A percentile compares a stretch with the other conserved stretches of the same genome.
These are phyloP conservation scores for Emergomyces pasteurianus DNA, from an alignment of 2,329 filamentous ascomycete species.

Conservation along the genomic window DNA sequence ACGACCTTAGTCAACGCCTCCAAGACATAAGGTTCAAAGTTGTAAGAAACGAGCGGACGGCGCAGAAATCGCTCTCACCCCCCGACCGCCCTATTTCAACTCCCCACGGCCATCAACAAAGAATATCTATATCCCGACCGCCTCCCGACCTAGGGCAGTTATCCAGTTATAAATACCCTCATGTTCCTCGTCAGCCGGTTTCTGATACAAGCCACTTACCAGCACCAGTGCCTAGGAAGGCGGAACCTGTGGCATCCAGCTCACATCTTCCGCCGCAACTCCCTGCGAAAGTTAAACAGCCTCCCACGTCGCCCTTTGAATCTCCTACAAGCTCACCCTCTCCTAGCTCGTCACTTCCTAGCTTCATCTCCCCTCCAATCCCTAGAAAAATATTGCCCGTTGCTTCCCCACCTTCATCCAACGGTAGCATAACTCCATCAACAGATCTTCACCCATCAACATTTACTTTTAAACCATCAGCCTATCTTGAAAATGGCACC, in stretches of 20 bases:
- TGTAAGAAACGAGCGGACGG: slow-evolving; percentile 5
- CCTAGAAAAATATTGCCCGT: slow-evolving; percentile 16
- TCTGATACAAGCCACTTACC: slow-evolving; percentile 15
- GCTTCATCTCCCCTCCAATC: slow-evolving; percentile 12
- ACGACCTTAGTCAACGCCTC: slow-evolving; percentile 10
- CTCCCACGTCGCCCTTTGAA: slow-evolving; percentile 11
- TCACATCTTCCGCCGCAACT: slow-evolving; percentile 22
- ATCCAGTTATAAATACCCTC: slow-evolving; percentile 32
- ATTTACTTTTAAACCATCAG: slow-evolving; percentile 71
- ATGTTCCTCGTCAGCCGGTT: slow-evolving; percentile 26
- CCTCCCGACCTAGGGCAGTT: slow-evolving; percentile 9
- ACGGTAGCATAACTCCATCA: slow-evolving; percentile 13
- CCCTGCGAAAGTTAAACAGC: slow-evolving; percentile 29
- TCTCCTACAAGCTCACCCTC: not conserved
- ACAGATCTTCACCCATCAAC: slow-evolving; percentile 36
- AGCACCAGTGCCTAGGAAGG: slow-evolving; percentile 20
- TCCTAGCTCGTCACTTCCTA: slow-evolving; percentile 12
- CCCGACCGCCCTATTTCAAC: not conserved
- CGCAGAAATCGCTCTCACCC: not conserved
- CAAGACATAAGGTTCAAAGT: slow-evolving; percentile 18
- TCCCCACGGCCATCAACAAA: not conserved
- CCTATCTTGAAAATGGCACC: slow-evolving; percentile 79
- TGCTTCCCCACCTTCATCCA: slow-evolving; percentile 18
- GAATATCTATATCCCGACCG: not conserved
- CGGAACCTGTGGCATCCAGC: slow-evolving; percentile 9